A percentile compares a stretch with the other conserved stretches of the same genome.
Evolutionary conservation across 108 stramenopile genomes (phyloP).

Genomic region (Craspedostauros australis): DNA sequence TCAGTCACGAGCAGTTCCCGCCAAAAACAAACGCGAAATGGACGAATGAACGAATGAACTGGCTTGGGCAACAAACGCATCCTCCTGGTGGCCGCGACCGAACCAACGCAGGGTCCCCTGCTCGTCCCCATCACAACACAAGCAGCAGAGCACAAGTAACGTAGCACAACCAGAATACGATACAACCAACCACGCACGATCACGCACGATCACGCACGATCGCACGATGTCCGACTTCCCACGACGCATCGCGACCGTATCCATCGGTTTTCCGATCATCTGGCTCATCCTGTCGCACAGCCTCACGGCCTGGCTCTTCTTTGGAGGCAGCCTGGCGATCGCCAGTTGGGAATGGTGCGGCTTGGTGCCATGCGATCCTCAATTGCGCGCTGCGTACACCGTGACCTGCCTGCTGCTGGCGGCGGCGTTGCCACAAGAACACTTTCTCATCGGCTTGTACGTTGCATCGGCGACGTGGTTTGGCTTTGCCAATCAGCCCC

Average conservation of each 20-base stretch:
- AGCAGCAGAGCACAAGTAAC: too few relatives aligned
- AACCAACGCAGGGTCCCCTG: too few relatives aligned
- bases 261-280: conserved; percentile 62
- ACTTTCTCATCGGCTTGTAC: background rate
- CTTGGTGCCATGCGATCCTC: conserved; percentile 8
- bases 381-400: too few relatives aligned
- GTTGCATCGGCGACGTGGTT: background rate
- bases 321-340: conserved; percentile 47
- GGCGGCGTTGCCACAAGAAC: background rate
- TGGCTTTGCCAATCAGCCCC: conserved; percentile 20
- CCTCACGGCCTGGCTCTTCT: conserved; percentile 44
- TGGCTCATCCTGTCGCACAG: conserved; percentile 36
- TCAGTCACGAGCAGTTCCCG: too few relatives aligned
- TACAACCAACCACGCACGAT: too few relatives aligned
- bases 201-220: too few relatives aligned
- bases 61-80: too few relatives aligned
- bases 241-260: conserved; percentile 58
- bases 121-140: too few relatives aligned
- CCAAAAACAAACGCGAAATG: too few relatives aligned
- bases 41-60: too few relatives aligned
- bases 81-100: too few relatives aligned
- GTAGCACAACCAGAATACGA: too few relatives aligned
- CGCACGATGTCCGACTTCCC: conserved; percentile 73
- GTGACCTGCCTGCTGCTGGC: background rate
- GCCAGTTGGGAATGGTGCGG: conserved; percentile 44